These are phyloP conservation scores for Lumnitzera racemosa DNA, from an alignment of 345 rosid species.

Conservation along the genomic window DNA sequence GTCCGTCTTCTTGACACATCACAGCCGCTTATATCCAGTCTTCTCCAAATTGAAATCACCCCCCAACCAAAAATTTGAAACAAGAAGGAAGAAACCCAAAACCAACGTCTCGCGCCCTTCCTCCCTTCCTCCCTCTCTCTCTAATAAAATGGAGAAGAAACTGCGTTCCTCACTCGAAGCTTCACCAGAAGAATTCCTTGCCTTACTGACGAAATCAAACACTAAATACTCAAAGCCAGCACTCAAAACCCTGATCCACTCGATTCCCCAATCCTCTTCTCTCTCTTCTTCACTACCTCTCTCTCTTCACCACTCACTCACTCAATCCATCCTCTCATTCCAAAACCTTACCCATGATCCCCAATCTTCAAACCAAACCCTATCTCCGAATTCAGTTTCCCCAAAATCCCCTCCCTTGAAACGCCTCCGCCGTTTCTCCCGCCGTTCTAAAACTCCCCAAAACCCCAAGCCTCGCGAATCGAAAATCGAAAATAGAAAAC, in stretches of 20 bases:
- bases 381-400: slow-evolving; percentile 38
- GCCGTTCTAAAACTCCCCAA: not conserved
- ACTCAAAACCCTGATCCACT: slow-evolving; percentile 50
- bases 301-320: slow-evolving; percentile 42
- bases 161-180: slow-evolving; percentile 62
- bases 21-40: not conserved
- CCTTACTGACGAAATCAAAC: slow-evolving; percentile 32
- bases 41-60: not conserved
- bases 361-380: slow-evolving; percentile 45
- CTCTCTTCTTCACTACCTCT: slow-evolving; percentile 46
- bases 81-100: too few relatives aligned
- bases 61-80: too few relatives aligned
- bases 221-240: slow-evolving; percentile 61
- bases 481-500: slow-evolving; percentile 12
- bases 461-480: not conserved
- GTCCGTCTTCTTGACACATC: too few relatives aligned
- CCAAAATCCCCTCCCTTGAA: slow-evolving; percentile 20
- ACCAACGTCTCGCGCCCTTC: slow-evolving; percentile 2
- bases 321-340: slow-evolving; percentile 30
- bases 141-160: slow-evolving; percentile 53
- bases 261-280: slow-evolving; percentile 43
- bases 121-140: not conserved
- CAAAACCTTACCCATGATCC: slow-evolving; percentile 25
- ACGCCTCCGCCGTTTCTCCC: slow-evolving; percentile 18
- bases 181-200: slow-evolving; percentile 65